A percentile compares a stretch with the other conserved stretches of the same genome.
Evolutionary conservation across 345 rosid genomes (phyloP).

Genomic region (Clarkia xantiana): DNA sequence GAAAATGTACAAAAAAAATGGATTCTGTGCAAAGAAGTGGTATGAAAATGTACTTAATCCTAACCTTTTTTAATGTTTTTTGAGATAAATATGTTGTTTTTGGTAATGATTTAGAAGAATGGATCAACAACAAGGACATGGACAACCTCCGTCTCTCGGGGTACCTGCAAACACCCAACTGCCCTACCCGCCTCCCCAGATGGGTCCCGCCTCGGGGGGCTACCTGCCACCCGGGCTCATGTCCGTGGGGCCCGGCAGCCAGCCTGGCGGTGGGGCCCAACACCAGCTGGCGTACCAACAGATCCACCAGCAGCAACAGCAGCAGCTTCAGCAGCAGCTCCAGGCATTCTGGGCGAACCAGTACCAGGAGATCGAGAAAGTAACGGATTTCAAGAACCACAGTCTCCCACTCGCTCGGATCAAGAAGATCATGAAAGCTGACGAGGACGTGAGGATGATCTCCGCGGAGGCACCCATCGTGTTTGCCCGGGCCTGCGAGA

Average conservation of each 20-base stretch:
- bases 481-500: constrained; percentile 29
- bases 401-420: constrained; percentile 28
- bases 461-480: constrained; percentile 28
- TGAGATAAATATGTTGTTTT: constrained; percentile 1
- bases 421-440: constrained; percentile 33
- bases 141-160: constrained; percentile 51
- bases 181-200: constrained; percentile 45
- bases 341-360: constrained; percentile 24
- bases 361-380: constrained; percentile 22
- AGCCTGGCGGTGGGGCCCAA: constrained; percentile 25
- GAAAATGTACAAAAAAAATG: no score
- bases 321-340: constrained; percentile 26
- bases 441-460: constrained; percentile 31
- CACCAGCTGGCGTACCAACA: constrained; percentile 30
- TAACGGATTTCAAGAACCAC: constrained; percentile 25
- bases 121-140: constrained; percentile 76
- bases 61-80: no score
- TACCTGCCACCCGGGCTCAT: constrained; percentile 25
- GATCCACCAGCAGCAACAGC: constrained; percentile 27
- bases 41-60: no score
- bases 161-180: constrained; percentile 25
- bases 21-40: no score
- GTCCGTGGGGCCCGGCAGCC: constrained; percentile 27
- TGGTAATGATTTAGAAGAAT: constrained; percentile 16
- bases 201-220: constrained; percentile 29